These are phyloP conservation scores for Penicillium sp. DNA, from an alignment of 2,329 filamentous ascomycete species.

Conservation along the genomic window DNA sequence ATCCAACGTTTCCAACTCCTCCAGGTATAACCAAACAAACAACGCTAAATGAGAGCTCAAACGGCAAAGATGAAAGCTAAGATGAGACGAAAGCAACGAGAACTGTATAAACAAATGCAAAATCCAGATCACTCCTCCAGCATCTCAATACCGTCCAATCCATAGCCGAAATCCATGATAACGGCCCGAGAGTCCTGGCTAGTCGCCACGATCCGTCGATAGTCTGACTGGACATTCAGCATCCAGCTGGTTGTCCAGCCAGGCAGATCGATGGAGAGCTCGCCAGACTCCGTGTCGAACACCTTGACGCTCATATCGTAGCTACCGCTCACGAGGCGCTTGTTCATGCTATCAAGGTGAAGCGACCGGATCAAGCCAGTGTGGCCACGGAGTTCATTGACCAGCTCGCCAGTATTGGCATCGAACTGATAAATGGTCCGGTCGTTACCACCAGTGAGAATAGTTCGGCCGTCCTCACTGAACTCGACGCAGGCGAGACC, in stretches of 20 bases:
- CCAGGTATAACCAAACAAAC: constrained; percentile 24
- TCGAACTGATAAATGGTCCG: constrained; percentile 96
- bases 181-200: constrained; percentile 92
- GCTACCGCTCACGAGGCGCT: constrained; percentile 85
- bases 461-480: constrained; percentile 89
- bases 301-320: constrained; percentile 97
- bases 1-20: constrained; percentile 14
- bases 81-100: constrained; percentile 21
- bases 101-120: constrained; percentile 20
- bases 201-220: constrained; percentile 90
- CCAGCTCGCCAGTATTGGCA: constrained; percentile 83
- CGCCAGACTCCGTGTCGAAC: constrained; percentile 82
- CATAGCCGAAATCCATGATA: constrained; percentile 87
- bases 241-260: constrained; percentile 98
- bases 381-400: constrained; percentile 82
- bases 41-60: constrained; percentile 21
- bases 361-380: constrained; percentile 84
- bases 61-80: constrained; percentile 19
- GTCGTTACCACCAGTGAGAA: constrained; percentile 94
- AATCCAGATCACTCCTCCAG: constrained; percentile 48
- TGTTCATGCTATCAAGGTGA: constrained; percentile 86
- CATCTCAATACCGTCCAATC: constrained; percentile 60
- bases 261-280: constrained; percentile 82
- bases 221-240: constrained; percentile 92
- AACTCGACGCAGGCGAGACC: constrained; percentile 96